Conservation (phyloP, 352 stramenopile genomes). For the Phytophthora quininea region DNA sequence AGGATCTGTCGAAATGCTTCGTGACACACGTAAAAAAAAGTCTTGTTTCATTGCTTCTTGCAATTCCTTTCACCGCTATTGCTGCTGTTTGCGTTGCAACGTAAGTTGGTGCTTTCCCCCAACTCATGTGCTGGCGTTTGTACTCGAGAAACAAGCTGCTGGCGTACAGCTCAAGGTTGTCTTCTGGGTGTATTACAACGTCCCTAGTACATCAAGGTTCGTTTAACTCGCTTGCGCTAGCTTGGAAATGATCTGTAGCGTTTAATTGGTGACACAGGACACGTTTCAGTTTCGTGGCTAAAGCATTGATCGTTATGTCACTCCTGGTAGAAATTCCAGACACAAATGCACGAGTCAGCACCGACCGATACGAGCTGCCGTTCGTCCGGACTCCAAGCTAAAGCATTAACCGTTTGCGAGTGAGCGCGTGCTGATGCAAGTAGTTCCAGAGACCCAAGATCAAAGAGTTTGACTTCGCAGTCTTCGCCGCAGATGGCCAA, state of each 20-base stretch:
- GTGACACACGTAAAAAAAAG: background rate
- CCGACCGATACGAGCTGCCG: slow-evolving; percentile 91
- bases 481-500: slow-evolving; percentile 86
- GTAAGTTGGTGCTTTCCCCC: slow-evolving; percentile 18
- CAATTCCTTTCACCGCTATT: background rate
- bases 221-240: background rate
- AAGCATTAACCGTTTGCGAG: slow-evolving; percentile 67
- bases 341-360: slow-evolving; percentile 87
- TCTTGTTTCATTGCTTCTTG: background rate
- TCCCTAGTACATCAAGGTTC: background rate
- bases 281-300: background rate
- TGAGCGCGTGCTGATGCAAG: slow-evolving; percentile 68
- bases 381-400: slow-evolving; percentile 91
- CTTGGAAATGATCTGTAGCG: too few relatives aligned
- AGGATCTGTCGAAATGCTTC: background rate
- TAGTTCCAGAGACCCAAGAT: slow-evolving; percentile 45
- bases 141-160: slow-evolving; percentile 32
- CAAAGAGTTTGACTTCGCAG: slow-evolving; percentile 82
- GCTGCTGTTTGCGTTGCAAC: background rate
- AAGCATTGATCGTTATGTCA: background rate
- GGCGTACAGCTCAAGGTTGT: slow-evolving; percentile 33
- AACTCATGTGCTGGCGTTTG: slow-evolving; percentile 33
- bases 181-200: slow-evolving; percentile 30
- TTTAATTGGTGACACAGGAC: background rate
- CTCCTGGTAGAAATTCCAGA: slow-evolving; percentile 91